Percentiles rank a stretch among this genome's conserved stretches.
These are phyloP conservation scores for Eutrema salsugineum DNA, from an alignment of 441 rosid species.

Conservation along the genomic window DNA sequence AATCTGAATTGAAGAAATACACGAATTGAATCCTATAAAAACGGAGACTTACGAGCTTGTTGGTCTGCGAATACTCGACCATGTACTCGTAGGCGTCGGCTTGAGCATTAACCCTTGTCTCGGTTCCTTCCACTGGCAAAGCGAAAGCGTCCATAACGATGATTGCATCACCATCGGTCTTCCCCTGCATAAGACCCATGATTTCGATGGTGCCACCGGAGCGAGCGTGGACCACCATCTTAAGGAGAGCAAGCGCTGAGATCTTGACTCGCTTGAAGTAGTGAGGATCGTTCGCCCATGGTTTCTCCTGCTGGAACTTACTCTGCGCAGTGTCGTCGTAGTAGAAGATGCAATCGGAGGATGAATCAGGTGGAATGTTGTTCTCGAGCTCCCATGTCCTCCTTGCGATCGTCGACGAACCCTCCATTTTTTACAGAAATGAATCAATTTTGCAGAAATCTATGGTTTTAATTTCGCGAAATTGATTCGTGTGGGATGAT, in stretches of 20 bases:
- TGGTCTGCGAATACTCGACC: conserved; percentile 94
- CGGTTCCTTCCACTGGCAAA: conserved; percentile 93
- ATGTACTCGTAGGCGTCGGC: conserved; percentile 95
- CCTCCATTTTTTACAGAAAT: background rate
- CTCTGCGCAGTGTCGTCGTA: conserved; percentile 65
- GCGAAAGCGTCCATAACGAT: conserved; percentile 97
- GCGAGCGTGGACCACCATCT: conserved; percentile 98
- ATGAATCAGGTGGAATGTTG: conserved; percentile 50
- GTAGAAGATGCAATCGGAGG: conserved; percentile 73
- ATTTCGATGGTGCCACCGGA: conserved; percentile 95
- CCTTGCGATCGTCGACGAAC: conserved; percentile 67
- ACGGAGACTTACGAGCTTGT: conserved; percentile 54
- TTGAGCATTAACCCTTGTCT: conserved; percentile 96
- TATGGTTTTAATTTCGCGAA: background rate
- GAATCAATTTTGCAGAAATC: background rate
- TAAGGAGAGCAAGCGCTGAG: conserved; percentile 89
- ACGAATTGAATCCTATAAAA: background rate
- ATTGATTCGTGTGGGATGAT: background rate
- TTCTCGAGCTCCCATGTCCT: conserved; percentile 93
- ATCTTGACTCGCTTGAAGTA: conserved; percentile 91
- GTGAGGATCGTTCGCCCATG: conserved; percentile 91
- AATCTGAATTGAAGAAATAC: background rate
- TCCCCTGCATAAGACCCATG: conserved; percentile 98
- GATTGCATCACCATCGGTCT: conserved; percentile 86
- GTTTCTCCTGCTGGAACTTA: conserved; percentile 81